phyloP scores from a whole-genome alignment of 768 basidiomycete species.

The Lentinula guzmanii region DNA sequence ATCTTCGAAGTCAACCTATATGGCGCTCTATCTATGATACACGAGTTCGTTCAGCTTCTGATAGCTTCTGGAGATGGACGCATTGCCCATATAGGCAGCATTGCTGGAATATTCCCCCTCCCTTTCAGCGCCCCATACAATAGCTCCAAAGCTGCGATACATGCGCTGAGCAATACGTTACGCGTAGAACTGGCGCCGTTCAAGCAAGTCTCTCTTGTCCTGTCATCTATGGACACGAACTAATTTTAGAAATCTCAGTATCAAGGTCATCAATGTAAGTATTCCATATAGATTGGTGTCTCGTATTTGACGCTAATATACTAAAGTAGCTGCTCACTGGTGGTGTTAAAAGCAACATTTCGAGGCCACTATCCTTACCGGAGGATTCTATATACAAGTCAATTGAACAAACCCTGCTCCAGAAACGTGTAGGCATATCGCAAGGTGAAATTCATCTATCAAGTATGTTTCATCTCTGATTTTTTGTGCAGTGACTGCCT shows the following conservation, averaged over 20 bases:
- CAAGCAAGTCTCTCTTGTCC: constrained; percentile 2
- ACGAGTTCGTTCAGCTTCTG: constrained; percentile 19
- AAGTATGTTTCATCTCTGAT: not conserved
- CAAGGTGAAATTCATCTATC: not conserved
- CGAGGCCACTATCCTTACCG: not conserved
- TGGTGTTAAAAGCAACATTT: constrained; percentile 10
- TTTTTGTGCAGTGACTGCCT: not conserved
- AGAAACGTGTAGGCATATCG: constrained; percentile 6
- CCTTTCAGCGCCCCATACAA: constrained; percentile 22
- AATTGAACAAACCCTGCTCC: constrained; percentile 12
- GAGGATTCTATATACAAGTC: constrained; percentile 10
- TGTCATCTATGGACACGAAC: not conserved
- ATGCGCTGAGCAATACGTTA: constrained; percentile 19
- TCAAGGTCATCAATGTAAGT: constrained; percentile 10
- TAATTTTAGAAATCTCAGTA: not conserved
- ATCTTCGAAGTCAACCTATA: constrained; percentile 23
- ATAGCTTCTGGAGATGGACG: constrained; percentile 14
- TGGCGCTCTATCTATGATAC: constrained; percentile 16
- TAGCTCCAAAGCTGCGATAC: constrained; percentile 22
- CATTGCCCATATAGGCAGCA: constrained; percentile 20
- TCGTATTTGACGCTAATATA: not conserved
- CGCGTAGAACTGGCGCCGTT: constrained; percentile 25
- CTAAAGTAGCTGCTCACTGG: constrained; percentile 8
- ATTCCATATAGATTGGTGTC: not conserved
- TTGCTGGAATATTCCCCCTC: constrained; percentile 17